Evolutionary conservation across 345 rosid species (phyloP).

Genomic region (Barbarea vulgaris): DNA sequence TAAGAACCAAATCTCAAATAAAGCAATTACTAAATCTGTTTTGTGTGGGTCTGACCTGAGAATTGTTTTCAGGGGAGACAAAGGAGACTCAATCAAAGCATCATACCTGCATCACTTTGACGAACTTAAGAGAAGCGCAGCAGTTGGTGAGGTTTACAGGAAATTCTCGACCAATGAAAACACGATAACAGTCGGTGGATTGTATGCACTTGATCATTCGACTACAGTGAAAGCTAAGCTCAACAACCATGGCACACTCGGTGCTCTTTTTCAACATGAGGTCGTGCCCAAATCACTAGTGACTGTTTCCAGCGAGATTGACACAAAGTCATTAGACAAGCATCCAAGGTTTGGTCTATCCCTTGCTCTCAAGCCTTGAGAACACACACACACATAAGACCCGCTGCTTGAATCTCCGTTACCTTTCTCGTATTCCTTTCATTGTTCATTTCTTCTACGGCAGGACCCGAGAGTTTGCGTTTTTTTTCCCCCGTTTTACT

Average conservation of each 20-base stretch:
- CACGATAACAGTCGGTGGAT: slow-evolving; percentile 78
- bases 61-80: slow-evolving; percentile 67
- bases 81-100: slow-evolving; percentile 78
- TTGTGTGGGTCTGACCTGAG: slow-evolving; percentile 15
- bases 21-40: background rate
- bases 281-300: slow-evolving; percentile 71
- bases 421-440: slow-evolving; percentile 34
- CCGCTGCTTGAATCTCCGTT: slow-evolving; percentile 1
- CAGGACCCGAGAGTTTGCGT: slow-evolving; percentile 13
- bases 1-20: slow-evolving; percentile 42
- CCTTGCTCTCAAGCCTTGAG: slow-evolving; percentile 75
- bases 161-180: slow-evolving; percentile 90
- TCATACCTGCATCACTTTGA: slow-evolving; percentile 79
- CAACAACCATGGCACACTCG: slow-evolving; percentile 77
- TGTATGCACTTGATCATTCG: slow-evolving; percentile 67
- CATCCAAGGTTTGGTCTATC: slow-evolving; percentile 82
- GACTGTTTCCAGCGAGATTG: slow-evolving; percentile 81
- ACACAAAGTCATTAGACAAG: slow-evolving; percentile 81
- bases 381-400: background rate
- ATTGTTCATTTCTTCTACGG: slow-evolving; percentile 51
- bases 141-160: slow-evolving; percentile 77
- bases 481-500: background rate
- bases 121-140: slow-evolving; percentile 60
- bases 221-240: slow-evolving; percentile 85
- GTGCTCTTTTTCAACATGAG: slow-evolving; percentile 88